These are phyloP conservation scores for Pyrus betulifolia DNA, from an alignment of 306 rosid species.

Conservation along the genomic window DNA sequence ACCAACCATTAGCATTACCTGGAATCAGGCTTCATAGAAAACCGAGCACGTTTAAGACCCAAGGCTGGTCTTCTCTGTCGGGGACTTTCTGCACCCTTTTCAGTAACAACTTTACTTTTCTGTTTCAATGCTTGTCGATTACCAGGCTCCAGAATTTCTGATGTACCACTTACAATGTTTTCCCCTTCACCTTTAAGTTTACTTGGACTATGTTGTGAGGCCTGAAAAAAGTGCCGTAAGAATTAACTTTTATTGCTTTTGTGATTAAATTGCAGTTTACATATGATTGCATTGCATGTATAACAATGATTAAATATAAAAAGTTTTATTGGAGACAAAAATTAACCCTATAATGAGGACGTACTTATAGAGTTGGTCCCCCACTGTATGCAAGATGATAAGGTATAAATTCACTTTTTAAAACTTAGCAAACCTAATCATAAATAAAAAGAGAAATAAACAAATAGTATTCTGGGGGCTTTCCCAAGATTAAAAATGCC, in stretches of 20 bases:
- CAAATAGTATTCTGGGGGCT: not conserved
- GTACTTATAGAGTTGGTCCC: not conserved
- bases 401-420: not conserved
- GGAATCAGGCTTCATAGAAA: constrained; percentile 47
- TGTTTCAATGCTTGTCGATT: constrained; percentile 1
- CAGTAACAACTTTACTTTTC: constrained; percentile 15
- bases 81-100: constrained; percentile 30
- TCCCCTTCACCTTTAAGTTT: constrained; percentile 40
- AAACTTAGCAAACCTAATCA: not conserved
- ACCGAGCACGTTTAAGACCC: constrained; percentile 60
- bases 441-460: not conserved
- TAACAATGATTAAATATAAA: not conserved
- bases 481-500: not conserved
- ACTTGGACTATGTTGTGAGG: constrained; percentile 28
- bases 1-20: constrained; percentile 27
- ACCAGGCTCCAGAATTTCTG: constrained; percentile 20
- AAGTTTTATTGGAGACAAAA: not conserved
- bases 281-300: not conserved
- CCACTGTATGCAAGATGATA: not conserved
- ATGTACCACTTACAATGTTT: constrained; percentile 24
- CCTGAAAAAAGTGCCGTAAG: constrained; percentile 30
- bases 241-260: not conserved
- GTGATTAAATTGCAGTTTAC: not conserved
- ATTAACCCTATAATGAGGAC: not conserved
- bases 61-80: constrained; percentile 66